Evolutionary conservation across 202 grass and related monocot species (phyloP).

Genomic region (Saccharum hybrid): DNA sequence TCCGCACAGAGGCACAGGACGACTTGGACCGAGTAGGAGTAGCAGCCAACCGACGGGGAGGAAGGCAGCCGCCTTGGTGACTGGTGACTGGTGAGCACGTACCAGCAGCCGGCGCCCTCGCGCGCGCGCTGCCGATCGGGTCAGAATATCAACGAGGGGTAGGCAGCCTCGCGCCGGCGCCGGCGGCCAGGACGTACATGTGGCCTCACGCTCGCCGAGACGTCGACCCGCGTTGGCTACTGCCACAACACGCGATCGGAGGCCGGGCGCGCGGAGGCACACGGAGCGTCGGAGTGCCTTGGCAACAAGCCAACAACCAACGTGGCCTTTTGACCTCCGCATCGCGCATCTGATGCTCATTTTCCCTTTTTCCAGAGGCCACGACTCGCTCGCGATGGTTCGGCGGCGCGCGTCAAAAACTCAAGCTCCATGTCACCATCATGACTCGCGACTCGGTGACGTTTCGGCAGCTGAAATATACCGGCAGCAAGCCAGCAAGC

Average conservation of each 20-base stretch:
- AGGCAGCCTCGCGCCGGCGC: not conserved
- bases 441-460: not conserved
- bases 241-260: not conserved
- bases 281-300: not conserved
- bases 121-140: not conserved
- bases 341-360: slow-evolving; percentile 6
- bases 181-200: not conserved
- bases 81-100: not conserved
- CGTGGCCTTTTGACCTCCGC: not conserved
- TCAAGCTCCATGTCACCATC: not conserved
- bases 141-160: not conserved
- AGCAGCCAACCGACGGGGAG: not conserved
- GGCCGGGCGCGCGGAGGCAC: too few species aligned
- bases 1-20: not conserved
- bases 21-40: not conserved
- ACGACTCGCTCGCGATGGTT: not conserved
- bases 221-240: slow-evolving; percentile 16
- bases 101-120: not conserved
- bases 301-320: not conserved
- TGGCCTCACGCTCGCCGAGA: not conserved
- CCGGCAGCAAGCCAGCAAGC: not conserved
- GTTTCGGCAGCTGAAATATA: not conserved
- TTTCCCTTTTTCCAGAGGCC: not conserved
- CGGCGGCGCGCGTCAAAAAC: not conserved
- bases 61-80: not conserved